Percentiles rank a stretch among this genome's conserved stretches.
These are phyloP conservation scores for Lactifluus piperatus DNA, from an alignment of 768 basidiomycete species.

Conservation along the genomic window DNA sequence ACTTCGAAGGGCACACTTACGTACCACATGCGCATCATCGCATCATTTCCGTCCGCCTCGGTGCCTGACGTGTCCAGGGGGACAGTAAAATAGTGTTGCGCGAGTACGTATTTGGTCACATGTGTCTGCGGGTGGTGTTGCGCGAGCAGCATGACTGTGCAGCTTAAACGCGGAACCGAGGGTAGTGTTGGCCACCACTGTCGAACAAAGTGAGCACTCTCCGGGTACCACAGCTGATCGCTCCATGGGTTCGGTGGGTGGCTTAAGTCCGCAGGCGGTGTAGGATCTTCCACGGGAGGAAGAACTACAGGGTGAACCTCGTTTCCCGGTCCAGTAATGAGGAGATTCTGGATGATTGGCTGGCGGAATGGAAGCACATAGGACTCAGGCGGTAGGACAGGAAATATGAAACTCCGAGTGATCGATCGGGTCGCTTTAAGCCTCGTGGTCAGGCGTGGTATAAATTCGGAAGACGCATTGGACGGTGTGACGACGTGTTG, in stretches of 20 bases:
- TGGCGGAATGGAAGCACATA: too few relatives aligned
- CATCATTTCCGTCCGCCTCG: slow-evolving; percentile 36
- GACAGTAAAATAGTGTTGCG: slow-evolving; percentile 68
- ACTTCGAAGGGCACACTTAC: slow-evolving; percentile 64
- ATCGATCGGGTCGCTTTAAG: slow-evolving; percentile 21
- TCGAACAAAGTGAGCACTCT: slow-evolving; percentile 67
- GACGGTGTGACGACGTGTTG: slow-evolving; percentile 24
- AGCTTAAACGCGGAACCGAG: slow-evolving; percentile 56
- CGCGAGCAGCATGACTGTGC: slow-evolving; percentile 61
- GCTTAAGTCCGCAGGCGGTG: background rate
- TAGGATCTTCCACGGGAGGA: slow-evolving; percentile 1
- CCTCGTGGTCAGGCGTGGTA: slow-evolving; percentile 22
- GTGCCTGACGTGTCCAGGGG: slow-evolving; percentile 33
- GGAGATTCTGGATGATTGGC: slow-evolving; percentile 7
- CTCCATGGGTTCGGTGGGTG: slow-evolving; percentile 48
- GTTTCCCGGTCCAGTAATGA: background rate
- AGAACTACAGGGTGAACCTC: background rate
- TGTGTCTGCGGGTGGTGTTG: slow-evolving; percentile 54
- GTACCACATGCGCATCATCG: too few relatives aligned
- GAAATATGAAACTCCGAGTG: slow-evolving; percentile 22
- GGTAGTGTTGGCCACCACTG: slow-evolving; percentile 74
- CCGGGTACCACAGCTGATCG: slow-evolving; percentile 60
- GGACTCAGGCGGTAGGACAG: slow-evolving; percentile 15
- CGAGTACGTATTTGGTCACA: slow-evolving; percentile 52
- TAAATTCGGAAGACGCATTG: slow-evolving; percentile 12